Conservation (phyloP, 331 rosid species). For the Cydonia oblonga region DNA sequence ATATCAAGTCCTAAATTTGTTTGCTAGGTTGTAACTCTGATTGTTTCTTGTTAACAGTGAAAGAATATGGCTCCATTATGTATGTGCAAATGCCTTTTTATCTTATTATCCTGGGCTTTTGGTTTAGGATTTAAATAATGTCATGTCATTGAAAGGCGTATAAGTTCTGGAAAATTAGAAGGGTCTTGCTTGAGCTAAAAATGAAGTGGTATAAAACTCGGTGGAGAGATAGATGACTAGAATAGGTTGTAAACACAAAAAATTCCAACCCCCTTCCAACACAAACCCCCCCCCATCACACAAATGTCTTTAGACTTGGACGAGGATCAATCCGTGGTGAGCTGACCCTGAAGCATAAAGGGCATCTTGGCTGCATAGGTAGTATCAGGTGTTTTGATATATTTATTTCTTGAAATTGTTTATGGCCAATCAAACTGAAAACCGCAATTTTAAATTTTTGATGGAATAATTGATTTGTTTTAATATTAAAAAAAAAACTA, state of each 20-base stretch:
- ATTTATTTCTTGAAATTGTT: not conserved
- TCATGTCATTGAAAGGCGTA: not conserved
- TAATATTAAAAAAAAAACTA: not conserved
- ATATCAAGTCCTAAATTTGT: not conserved
- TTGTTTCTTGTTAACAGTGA: not conserved
- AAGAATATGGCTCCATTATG: not conserved
- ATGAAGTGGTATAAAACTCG: not conserved
- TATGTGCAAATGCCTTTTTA: not conserved
- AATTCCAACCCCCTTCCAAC: no score
- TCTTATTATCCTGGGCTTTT: not conserved
- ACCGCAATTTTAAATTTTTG: not conserved
- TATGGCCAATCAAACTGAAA: not conserved
- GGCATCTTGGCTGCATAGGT: not conserved
- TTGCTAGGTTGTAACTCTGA: not conserved
- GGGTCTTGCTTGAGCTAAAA: conserved; percentile 2
- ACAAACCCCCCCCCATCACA: no score
- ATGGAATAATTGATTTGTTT: not conserved
- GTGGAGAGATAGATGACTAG: not conserved
- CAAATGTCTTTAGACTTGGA: no score
- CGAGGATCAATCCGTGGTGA: not conserved
- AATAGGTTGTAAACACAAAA: not conserved
- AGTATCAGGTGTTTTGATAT: not conserved
- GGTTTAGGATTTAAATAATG: not conserved
- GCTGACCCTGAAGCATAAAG: not conserved
- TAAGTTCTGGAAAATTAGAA: not conserved